Base-by-base conservation (phyloP, 768 basidiomycete genomes). In the Tricholoma flavovirens region DNA sequence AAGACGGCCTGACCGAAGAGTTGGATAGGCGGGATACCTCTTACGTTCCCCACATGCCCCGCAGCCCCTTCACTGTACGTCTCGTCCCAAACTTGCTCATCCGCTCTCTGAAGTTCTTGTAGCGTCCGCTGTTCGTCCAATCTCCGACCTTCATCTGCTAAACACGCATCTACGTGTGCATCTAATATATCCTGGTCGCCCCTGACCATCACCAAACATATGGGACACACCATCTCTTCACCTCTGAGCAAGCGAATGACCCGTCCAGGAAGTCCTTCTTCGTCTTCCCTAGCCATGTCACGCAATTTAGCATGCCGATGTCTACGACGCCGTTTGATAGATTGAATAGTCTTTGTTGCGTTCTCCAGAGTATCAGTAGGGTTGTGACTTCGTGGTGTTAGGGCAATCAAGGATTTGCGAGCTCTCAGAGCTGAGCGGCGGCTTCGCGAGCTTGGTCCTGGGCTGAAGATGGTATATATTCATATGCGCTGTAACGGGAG, bases 151-250 rank as follows among this genome's bases (percentile, higher is more conserved):
- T 83, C 81, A 62, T 88, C 73, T 4, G 82, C 82, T 42, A 93
- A 67, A 66, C 90, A 93, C 6, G 87, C 76, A 62, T 93, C 87
- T n/a, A 93, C 80, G 69, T 93, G 90, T 14, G 88, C 88, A 61
- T 88, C 83, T 2, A 89, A 64, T 8, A 90, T 83, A 57, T 90
- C 90, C 43, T 77, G 74, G 62, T 90, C 89, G 1, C 89, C 90
- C 46, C 69, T 71, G 1, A 90, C 75, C 14, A 67, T 68, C 38
- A 70, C 69, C 45, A 76, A 69, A 65, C 90, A 93, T 21, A 93
- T 82, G 1, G 90, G 90, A 62, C 90, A 93, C n/a, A 75, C 63
- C 14, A 79, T 75, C 26, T 75, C 77, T 42, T 73, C 73, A 2
- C 70, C 71, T n/a, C 63, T 72, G 38, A 66, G 61, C 40, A 69